Base-by-base conservation (phyloP, 352 stramenopile genomes). In the Globisporangium cylindrosporum region DNA sequence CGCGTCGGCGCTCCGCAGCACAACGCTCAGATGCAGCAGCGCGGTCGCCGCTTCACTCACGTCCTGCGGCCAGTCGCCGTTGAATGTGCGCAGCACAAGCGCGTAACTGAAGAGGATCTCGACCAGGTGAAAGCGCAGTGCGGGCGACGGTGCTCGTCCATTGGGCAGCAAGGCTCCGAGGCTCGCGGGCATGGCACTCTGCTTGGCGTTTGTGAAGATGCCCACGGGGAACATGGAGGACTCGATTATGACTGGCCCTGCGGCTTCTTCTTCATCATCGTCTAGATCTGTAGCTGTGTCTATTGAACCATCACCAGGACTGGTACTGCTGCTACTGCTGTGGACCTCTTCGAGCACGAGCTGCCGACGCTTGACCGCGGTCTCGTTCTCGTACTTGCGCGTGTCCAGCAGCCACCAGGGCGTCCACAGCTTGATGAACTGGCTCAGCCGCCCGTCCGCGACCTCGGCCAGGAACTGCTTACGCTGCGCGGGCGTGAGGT, bases 21-120 rank as follows among this genome's bases (percentile, higher is more conserved):
- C 86, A 27, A 64, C 51, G 32, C 78, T 83, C 7, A 82, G 36
- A 49, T 86, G 73, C 55, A 93, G 66, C 24, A 92, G 54, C 48
- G 73, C 62, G 3, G 79, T 53, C 20, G 76, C 69, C 0, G 85
- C 87, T 22, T 92, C 82, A 49, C 65, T 57, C 10, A 73, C 63
- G 66, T 91, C 86, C 73, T 91, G 76, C 12, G 56, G 58, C 74
- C 86, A 93, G 66, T 95, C 87, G 22, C 87, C 87, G 25, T 95
- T 95, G 73, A 90, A 95, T 46, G 59, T 74, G 12, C 87, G 81
- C 73, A 95, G 70, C 7, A 90, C 75, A n/a, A 88, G 62, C 14
- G 78, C 77, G 64, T 95, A 95, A 1, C 82, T 77, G 48, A 90
- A 91, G 6, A 93, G 59, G 15, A 92, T 38, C 66, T 95, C 87